Evolutionary conservation across 176 grass and related monocot species (phyloP).

Genomic region (Zea luxurians): DNA sequence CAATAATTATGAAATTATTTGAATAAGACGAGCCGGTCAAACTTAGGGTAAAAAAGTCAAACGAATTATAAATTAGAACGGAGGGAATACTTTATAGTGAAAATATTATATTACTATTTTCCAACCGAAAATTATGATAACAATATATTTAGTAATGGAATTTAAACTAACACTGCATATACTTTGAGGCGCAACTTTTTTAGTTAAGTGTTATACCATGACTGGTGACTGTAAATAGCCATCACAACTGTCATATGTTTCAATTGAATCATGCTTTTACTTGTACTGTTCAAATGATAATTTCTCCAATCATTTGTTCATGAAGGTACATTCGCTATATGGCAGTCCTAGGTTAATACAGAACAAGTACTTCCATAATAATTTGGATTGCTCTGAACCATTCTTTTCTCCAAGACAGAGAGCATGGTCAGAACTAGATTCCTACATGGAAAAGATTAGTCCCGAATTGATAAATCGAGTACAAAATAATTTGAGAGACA

Average conservation of each 20-base stretch:
- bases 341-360: slow-evolving; percentile 72
- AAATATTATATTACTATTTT: background rate
- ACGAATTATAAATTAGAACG: too few species aligned
- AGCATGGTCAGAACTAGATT: slow-evolving; percentile 70
- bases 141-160: background rate
- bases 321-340: slow-evolving; percentile 83
- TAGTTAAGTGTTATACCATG: background rate
- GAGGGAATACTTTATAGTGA: background rate
- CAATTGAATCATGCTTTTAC: slow-evolving; percentile 23
- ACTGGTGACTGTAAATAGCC: slow-evolving; percentile 7
- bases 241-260: slow-evolving; percentile 5
- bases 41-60: too few species aligned
- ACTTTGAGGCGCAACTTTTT: background rate
- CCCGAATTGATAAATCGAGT: slow-evolving; percentile 56
- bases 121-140: background rate
- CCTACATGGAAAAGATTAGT: slow-evolving; percentile 69
- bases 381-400: slow-evolving; percentile 64
- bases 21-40: too few species aligned
- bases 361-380: slow-evolving; percentile 52
- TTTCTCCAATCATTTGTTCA: slow-evolving; percentile 31
- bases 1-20: too few species aligned
- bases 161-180: slow-evolving; percentile 15
- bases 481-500: slow-evolving; percentile 51
- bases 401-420: slow-evolving; percentile 71
- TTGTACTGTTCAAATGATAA: slow-evolving; percentile 31